Base-by-base conservation (phyloP, 139 green algal species). In the Pleodorina starrii region DNA sequence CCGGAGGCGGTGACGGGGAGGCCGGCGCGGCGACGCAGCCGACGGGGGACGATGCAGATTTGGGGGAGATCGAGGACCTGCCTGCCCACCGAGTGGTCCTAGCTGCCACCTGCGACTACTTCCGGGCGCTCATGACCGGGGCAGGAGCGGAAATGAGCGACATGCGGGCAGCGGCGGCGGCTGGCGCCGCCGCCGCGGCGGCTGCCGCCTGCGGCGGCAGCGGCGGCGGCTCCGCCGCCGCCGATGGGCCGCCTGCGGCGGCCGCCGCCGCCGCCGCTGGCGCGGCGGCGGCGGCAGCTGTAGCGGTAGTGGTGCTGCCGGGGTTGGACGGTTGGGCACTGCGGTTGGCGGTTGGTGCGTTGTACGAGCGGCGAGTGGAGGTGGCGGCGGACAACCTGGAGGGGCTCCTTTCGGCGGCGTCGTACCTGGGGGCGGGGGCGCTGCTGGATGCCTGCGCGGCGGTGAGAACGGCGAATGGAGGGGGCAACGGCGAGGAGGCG, bases 71-170 rank as follows among this genome's bases (percentile, higher is more conserved):
- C 32, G 77, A 84, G 0, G 44, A 68, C 14, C 19, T 94, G 5
- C 68, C 81, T 0, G 86, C 91, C 10, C 93, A 95, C 81, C 90
- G 77, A 35, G 72, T 95, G 5, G 83, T 95, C 0, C 89, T 95
- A 29, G 93, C 93, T 0, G 85, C 93, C 9, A 43, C 54, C 38
- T 93, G 79, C 36, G 74, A 46, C 10, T 95, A 95, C 59, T 95
- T 95, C 83, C 57, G 81, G 11, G 93, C 93, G 3, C 86, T 95
- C 5, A 86, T 95, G 32, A 54, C 80, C 1, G 93, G 93, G 10
- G 43, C 89, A 4, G 91, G 92, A 2, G 19, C 44, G 1, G 12
- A 32, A 40, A 94, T 94, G 92, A 46, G 29, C 23, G 92, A 94
- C 46, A 36, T 75, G 35, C 6, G 25, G 11, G n/a, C 40, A 0